Evolutionary conservation across 1,284 basidiomycete genomes (phyloP), one percentile per base, ranked within the genome.

Genomic region (Lignosus rhinocerotis): DNA sequence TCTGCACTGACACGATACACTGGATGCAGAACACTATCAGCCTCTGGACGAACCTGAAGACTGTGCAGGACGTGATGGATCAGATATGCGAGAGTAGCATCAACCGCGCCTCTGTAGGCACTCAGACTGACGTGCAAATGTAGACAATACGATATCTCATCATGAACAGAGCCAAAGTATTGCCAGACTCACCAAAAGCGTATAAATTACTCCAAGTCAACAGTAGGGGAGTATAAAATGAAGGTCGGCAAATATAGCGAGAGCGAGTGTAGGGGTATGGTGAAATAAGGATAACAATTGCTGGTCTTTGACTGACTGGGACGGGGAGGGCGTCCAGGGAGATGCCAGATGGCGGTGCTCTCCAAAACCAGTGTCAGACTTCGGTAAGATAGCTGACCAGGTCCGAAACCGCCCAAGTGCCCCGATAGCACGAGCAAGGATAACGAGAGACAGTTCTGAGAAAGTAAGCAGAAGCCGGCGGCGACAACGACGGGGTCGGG

Each of bases 101-200:
- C 79, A 62, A 75, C 38, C 64, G 68, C 66, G 68, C 59, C 65
- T 30, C 21, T 44, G 55, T 41, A 52, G 60, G 58, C 67, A 68
- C 68, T 82, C 79, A 61, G 79, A 78, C 80, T 80, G 81, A 81
- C 79, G 78, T 81, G 81, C 80, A 83, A 81, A 82, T 56, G 38
- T 53, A 48, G 10, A 45, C 2, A 17, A 45, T 61, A 54, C 47
- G 56, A 33, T 46, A 38, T 38, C 38, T 65, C 65, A 68, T 65
- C 66, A 44, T 25, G 36, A 32, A 19, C 4, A 9, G 21, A 25
- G 30, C 56, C 16, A 46, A 19, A 58, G 14, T 11, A 6, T 33
- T 12, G 54, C 16, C 6, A 39, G 11, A 58, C 62, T 62, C 53
- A 61, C 61, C 54, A 39, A 44, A 21, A 45, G 21, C 34, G 44